phyloP scores from a whole-genome alignment of 2,329 filamentous ascomycete species.

The Acrocalymma vagum region DNA sequence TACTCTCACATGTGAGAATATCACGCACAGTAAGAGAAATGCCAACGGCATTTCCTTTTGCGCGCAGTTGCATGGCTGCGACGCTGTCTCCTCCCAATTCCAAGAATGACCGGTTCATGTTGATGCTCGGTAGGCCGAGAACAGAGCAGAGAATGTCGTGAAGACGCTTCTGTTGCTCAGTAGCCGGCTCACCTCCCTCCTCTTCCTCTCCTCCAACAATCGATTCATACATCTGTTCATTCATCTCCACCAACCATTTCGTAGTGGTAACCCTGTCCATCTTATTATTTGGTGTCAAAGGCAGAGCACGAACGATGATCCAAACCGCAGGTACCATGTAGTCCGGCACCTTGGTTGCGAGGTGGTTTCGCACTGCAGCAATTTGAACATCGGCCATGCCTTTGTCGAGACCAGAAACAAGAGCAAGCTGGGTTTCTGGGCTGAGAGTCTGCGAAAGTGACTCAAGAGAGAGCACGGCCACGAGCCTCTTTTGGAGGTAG shows the following conservation, averaged over 20 bases:
- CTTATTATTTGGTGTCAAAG: conserved; percentile 21
- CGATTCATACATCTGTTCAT: conserved; percentile 13
- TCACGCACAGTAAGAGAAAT: conserved; percentile 19
- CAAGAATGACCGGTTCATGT: conserved; percentile 19
- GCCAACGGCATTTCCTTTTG: conserved; percentile 12
- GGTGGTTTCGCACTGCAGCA: conserved; percentile 1
- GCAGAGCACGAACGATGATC: conserved; percentile 39
- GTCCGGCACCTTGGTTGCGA: conserved; percentile 17
- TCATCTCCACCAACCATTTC: conserved; percentile 16
- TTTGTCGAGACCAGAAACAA: too few relatives aligned
- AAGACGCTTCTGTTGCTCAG: conserved; percentile 18
- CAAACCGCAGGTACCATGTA: conserved; percentile 32
- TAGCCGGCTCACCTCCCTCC: conserved; percentile 15
- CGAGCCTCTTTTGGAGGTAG: conserved; percentile 16
- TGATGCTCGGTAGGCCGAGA: conserved; percentile 40
- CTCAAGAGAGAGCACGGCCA: conserved; percentile 19
- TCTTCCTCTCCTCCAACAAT: conserved; percentile 14
- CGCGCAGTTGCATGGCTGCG: conserved; percentile 23
- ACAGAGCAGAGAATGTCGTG: conserved; percentile 45
- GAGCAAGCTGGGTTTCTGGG: too few relatives aligned
- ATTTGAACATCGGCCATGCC: too few relatives aligned
- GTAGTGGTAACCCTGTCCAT: conserved; percentile 30
- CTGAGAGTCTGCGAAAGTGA: too few relatives aligned
- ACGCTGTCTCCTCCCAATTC: conserved; percentile 19
- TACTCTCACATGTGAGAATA: conserved; percentile 17